Evolutionary conservation across 805 yeast genomes (phyloP).

Genomic region (Isabelozyma gotoi): DNA sequence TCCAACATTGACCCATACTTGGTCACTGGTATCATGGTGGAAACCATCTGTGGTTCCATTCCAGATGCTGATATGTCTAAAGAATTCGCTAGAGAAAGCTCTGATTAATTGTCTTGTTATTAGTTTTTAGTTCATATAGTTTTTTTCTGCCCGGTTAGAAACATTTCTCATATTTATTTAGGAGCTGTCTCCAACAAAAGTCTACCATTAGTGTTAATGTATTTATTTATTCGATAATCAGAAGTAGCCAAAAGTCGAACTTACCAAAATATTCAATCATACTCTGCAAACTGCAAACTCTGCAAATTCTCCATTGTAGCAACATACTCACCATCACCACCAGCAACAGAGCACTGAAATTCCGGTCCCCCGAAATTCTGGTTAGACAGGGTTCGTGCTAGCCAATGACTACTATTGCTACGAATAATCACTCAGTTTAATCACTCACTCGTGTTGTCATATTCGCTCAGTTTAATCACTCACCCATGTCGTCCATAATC

Average conservation of each 20-base stretch:
- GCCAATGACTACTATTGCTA: background rate
- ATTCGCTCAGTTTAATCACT: background rate
- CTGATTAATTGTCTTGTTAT: conserved; percentile 16
- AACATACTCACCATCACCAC: too few species aligned
- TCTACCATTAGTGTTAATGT: background rate
- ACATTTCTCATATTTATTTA: conserved; percentile 1
- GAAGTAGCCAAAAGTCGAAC: too few species aligned
- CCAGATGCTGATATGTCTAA: conserved; percentile 94
- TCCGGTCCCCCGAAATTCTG: background rate
- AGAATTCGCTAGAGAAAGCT: conserved; percentile 76
- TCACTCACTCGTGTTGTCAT: background rate
- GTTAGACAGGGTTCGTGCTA: background rate
- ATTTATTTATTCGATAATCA: too few species aligned
- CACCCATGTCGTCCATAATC: too few species aligned
- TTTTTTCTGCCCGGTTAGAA: too few species aligned
- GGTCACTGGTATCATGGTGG: conserved; percentile 97
- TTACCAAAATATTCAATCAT: too few species aligned
- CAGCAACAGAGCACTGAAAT: too few species aligned
- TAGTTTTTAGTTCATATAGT: background rate
- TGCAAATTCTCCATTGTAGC: too few species aligned
- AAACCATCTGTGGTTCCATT: conserved; percentile 92
- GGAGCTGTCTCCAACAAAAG: background rate
- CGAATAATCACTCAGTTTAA: background rate
- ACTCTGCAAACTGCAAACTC: too few species aligned
- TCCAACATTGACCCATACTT: conserved; percentile 98